Evolutionary conservation across 306 rosid species (phyloP).

Genomic region (Chamaecrista fasciculata): DNA sequence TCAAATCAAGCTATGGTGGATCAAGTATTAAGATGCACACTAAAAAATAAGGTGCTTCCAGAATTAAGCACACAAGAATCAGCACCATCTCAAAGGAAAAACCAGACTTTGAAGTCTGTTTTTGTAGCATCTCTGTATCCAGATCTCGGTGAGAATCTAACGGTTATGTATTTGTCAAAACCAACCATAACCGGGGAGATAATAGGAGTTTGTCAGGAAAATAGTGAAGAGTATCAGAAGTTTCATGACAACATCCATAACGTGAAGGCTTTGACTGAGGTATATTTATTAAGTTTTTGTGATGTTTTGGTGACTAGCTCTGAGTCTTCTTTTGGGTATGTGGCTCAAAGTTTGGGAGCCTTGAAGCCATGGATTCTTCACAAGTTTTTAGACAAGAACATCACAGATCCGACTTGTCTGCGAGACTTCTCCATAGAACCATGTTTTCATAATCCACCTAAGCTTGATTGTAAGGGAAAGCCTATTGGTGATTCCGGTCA

Average conservation of each 20-base stretch:
- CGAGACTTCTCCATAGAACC: slow-evolving; percentile 53
- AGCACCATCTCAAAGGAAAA: not conserved
- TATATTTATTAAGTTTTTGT: slow-evolving; percentile 43
- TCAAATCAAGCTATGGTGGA: slow-evolving; percentile 34
- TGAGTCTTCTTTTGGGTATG: slow-evolving; percentile 52
- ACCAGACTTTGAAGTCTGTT: slow-evolving; percentile 33
- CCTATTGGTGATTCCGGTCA: slow-evolving; percentile 26
- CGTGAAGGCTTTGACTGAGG: slow-evolving; percentile 42
- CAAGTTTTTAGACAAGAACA: slow-evolving; percentile 38
- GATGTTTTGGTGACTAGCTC: slow-evolving; percentile 49
- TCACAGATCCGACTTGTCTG: slow-evolving; percentile 37
- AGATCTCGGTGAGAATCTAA: slow-evolving; percentile 33
- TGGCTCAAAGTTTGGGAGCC: slow-evolving; percentile 49
- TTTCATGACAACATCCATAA: slow-evolving; percentile 43
- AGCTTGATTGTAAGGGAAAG: slow-evolving; percentile 44
- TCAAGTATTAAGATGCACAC: slow-evolving; percentile 40
- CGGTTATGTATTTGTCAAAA: slow-evolving; percentile 39
- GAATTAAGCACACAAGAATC: slow-evolving; percentile 10
- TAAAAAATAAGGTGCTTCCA: slow-evolving; percentile 39
- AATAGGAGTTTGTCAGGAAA: slow-evolving; percentile 44
- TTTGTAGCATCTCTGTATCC: slow-evolving; percentile 40
- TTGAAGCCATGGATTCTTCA: slow-evolving; percentile 43
- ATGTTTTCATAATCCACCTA: slow-evolving; percentile 45
- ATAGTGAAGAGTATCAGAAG: slow-evolving; percentile 45
- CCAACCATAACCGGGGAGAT: slow-evolving; percentile 42